These are phyloP conservation scores for Solanum lycopersicoides DNA, from an alignment of 257 asterid species.

Conservation along the genomic window DNA sequence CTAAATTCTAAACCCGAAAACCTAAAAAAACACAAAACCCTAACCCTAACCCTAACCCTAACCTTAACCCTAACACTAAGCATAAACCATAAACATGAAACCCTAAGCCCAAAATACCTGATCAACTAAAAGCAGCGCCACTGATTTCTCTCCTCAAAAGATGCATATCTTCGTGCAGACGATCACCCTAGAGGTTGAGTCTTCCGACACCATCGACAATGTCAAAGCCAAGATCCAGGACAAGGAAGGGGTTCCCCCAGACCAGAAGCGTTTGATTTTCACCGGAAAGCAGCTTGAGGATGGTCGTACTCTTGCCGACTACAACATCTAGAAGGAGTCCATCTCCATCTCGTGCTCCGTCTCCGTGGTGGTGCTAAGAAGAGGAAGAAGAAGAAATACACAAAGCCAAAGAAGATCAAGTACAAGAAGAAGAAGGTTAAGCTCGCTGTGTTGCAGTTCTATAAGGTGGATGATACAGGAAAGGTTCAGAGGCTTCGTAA, in stretches of 20 bases:
- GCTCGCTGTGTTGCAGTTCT: conserved; percentile 53
- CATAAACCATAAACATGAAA: no score
- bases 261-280: background rate
- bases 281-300: background rate
- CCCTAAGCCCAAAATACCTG: no score
- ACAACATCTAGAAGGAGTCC: conserved; percentile 35
- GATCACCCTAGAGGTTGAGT: conserved; percentile 20
- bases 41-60: no score
- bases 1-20: no score
- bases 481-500: conserved; percentile 70
- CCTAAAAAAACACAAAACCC: no score
- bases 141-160: conserved; percentile 7
- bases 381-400: conserved; percentile 72
- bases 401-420: conserved; percentile 69
- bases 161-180: conserved; percentile 80
- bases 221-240: background rate
- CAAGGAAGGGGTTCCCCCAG: background rate
- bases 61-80: no score
- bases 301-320: background rate
- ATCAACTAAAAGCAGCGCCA: background rate
- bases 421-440: conserved; percentile 68
- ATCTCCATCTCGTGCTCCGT: conserved; percentile 55
- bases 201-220: background rate
- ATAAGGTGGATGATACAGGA: conserved; percentile 61
- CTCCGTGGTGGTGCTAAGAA: conserved; percentile 75